Conservation (phyloP, 1,284 basidiomycete species). For the Trametes sp. region DNA sequence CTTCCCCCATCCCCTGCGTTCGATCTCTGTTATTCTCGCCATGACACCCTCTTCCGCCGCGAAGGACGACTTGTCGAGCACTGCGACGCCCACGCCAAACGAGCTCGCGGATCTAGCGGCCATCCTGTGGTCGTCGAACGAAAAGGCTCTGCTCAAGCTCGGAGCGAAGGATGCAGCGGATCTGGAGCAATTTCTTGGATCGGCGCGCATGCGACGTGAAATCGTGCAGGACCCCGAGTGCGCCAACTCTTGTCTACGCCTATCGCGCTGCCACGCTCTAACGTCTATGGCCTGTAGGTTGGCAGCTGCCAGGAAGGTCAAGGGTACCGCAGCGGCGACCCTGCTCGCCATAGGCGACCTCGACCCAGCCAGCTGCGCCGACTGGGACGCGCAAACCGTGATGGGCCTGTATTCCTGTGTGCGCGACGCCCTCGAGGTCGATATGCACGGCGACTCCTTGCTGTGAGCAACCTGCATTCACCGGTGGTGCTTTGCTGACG, state of each 20-base stretch:
- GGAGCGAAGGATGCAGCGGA: neutral
- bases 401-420: too few relatives aligned
- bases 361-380: too few relatives aligned
- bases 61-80: neutral
- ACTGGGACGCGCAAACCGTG: too few relatives aligned
- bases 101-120: neutral
- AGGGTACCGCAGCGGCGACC: too few relatives aligned
- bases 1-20: too few relatives aligned
- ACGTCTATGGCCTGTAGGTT: neutral
- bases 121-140: neutral
- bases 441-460: too few relatives aligned
- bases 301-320: neutral
- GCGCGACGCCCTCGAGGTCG: too few relatives aligned
- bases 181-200: neutral
- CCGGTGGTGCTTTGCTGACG: too few relatives aligned
- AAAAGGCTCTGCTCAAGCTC: neutral
- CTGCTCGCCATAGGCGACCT: too few relatives aligned
- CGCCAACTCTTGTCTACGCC: neutral
- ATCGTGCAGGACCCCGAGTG: neutral
- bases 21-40: too few relatives aligned
- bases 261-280: neutral
- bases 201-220: neutral
- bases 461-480: too few relatives aligned
- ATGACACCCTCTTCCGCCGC: neutral
- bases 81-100: neutral